A percentile compares a stretch with the other conserved stretches of the same genome.
These are phyloP conservation scores for Fusarium sp. DNA, from an alignment of 2,329 filamentous ascomycete species.

Conservation along the genomic window DNA sequence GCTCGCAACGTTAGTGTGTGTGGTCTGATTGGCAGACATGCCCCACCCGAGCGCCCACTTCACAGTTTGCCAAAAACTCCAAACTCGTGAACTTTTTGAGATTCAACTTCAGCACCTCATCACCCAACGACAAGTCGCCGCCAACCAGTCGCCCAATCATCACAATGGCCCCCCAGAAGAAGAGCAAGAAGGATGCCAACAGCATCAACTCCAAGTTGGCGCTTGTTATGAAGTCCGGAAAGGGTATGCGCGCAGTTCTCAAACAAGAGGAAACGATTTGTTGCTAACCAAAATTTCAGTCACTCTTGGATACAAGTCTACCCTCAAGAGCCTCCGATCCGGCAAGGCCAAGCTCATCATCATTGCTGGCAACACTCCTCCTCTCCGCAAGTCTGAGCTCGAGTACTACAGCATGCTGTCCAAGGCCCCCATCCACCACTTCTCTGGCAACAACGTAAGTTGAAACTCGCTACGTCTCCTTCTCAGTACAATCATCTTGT, in stretches of 20 bases:
- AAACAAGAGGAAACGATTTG: not conserved
- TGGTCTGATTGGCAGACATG: slow-evolving; percentile 51
- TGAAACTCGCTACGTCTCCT: slow-evolving; percentile 48
- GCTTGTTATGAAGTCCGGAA: slow-evolving; percentile 77
- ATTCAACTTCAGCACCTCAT: slow-evolving; percentile 49
- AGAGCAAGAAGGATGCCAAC: slow-evolving; percentile 88
- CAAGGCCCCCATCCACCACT: slow-evolving; percentile 98
- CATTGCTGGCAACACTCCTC: slow-evolving; percentile 93
- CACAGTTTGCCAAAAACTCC: slow-evolving; percentile 45
- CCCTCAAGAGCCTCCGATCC: slow-evolving; percentile 88
- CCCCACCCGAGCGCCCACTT: slow-evolving; percentile 41
- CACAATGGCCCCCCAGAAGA: slow-evolving; percentile 81
- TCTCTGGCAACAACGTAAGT: slow-evolving; percentile 99
- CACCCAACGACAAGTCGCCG: slow-evolving; percentile 53
- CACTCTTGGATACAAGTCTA: slow-evolving; percentile 61
- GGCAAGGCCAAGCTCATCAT: slow-evolving; percentile 99
- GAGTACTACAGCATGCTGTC: slow-evolving; percentile 95
- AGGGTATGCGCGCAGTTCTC: slow-evolving; percentile 72
- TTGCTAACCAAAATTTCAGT: slow-evolving; percentile 50
- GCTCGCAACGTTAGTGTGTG: slow-evolving; percentile 43
- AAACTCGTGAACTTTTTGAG: slow-evolving; percentile 47
- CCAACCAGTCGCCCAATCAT: slow-evolving; percentile 57
- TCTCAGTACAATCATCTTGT: slow-evolving; percentile 38
- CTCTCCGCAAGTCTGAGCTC: slow-evolving; percentile 97
- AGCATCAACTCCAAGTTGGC: slow-evolving; percentile 75